Evolutionary conservation across 2,329 filamentous ascomycete species (phyloP), one percentile per base, ranked within the genome.

Genomic region (Xylaria polymorpha): DNA sequence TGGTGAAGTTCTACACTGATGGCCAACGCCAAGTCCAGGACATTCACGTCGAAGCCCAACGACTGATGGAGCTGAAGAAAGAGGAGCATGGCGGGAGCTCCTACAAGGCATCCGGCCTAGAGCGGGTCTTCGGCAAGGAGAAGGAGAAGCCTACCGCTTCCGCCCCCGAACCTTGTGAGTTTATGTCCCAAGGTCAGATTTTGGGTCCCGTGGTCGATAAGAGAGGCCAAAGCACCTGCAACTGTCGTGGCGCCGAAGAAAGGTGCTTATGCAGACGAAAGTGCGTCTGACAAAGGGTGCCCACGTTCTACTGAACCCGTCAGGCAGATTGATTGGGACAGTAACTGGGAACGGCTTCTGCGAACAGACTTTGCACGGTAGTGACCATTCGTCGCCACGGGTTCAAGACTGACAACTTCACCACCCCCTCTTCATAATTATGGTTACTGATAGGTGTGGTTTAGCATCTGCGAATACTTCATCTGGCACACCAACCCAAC

Each of bases 11-110:
- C 84, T 99, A 99, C 83, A 87, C 90, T 8, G 86, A 93, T 74
- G 88, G 92, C 72, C 90, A 92, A 80, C 94, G 94, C 84, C 94
- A 98, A 83, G 94, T 98, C 39, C 87, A 94, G 76, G 96, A 99
- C 79, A 96, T 99, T 56, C 96, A 99, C 83, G 87, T 86, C 71
- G 96, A 99, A 86, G 96, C 96, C 39, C 88, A 91, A 72, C 90
- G 96, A 74, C 86, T 99, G 64, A 95, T 95, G 59, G 90, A 97
- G 73, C 82, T 99, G 74, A 98, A 98, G 91, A 90, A 89, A 79
- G 82, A 89, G 70, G 85, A 88, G 79, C 80, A 84, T 55, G 87
- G 87, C 22, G 86, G 85, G 60, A 88, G 84, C 72, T 87, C 89
- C 55, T 85, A 88, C 80, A 88, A 88, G 83, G 85, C 87, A 1